Evolutionary conservation across 495 filamentous ascomycete genomes (phyloP), one percentile per base, ranked within the genome.

Genomic region (Penicillium canescens): DNA sequence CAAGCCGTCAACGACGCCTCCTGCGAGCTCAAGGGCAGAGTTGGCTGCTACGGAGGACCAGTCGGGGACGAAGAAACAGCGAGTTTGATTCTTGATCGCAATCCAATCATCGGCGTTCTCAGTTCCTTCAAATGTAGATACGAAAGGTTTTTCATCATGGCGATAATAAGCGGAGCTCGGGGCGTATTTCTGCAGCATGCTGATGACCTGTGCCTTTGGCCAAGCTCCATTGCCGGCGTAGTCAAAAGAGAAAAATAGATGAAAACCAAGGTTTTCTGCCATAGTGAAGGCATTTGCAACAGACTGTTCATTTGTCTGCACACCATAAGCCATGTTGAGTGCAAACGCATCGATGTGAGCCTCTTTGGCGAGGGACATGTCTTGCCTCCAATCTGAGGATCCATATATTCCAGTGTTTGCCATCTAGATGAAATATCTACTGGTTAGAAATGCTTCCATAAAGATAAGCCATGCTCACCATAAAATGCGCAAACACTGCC

Each of bases 281-380:
- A 76, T 79, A 7, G 69, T 46, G 58, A 85, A 88, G 0, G 82
- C 86, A 6, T 80, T 54, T 6, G 65, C 50, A 4, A 87, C 61
- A 49, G 82, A 73, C 4, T 48, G 50, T 3, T 69, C 64, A 8
- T 73, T 81, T 61, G 71, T 75, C 0, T 58, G 51, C 35, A 83
- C 78, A 0, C 61, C 69, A 4, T 77, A 74, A 0, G 79, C 88
- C 35, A 88, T 79, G 58, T 92, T 91, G 12, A 91, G 66, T 0
- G 84, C 87, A 61, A 92, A 92, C 1, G 83, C 88, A 63, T 92
- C 87, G 48, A 92, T 88, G 34, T 80, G 75, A 0, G 82, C 77
- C 11, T 72, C 71, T 59, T 85, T 78, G 9, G 88, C 88, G 4
- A 75, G 62, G 4, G 57, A 59, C 36, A 91, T 85, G 50, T 91